Evolutionary conservation across 1,284 basidiomycete genomes (phyloP).

Genomic region (Filobasidium uniguttulatum): DNA sequence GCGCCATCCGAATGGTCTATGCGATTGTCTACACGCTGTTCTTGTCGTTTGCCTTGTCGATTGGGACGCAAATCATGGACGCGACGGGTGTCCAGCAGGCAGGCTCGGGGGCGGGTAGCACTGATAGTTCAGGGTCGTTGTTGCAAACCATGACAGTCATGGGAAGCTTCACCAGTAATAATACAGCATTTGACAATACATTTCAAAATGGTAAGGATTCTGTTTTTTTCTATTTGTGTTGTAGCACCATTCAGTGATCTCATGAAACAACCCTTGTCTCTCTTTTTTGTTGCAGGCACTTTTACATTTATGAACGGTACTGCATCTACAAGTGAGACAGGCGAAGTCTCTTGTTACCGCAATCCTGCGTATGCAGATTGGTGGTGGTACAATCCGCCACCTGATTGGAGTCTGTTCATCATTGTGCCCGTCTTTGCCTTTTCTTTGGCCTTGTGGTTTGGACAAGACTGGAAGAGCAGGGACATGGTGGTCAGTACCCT

Average conservation of each 20-base stretch:
- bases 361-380: constrained; percentile 10
- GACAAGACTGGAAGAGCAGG: constrained; percentile 21
- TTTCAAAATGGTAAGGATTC: constrained; percentile 20
- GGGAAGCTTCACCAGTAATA: constrained; percentile 20
- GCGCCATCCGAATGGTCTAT: constrained; percentile 24
- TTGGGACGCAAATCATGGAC: constrained; percentile 23
- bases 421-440: constrained; percentile 22
- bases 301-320: constrained; percentile 22
- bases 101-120: background rate
- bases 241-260: too few relatives aligned
- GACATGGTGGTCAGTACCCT: constrained; percentile 22
- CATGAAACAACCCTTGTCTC: background rate
- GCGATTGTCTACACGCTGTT: constrained; percentile 25
- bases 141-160: constrained; percentile 13
- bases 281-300: constrained; percentile 16
- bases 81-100: constrained; percentile 19
- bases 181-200: constrained; percentile 19
- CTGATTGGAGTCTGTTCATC: constrained; percentile 22
- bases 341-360: constrained; percentile 21
- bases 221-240: too few relatives aligned
- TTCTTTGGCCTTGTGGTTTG: constrained; percentile 22
- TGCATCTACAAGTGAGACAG: constrained; percentile 8
- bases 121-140: background rate
- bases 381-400: constrained; percentile 23
- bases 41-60: constrained; percentile 22